Conservation (phyloP, 176 grass and related monocot genomes). For the Poa pratensis region DNA sequence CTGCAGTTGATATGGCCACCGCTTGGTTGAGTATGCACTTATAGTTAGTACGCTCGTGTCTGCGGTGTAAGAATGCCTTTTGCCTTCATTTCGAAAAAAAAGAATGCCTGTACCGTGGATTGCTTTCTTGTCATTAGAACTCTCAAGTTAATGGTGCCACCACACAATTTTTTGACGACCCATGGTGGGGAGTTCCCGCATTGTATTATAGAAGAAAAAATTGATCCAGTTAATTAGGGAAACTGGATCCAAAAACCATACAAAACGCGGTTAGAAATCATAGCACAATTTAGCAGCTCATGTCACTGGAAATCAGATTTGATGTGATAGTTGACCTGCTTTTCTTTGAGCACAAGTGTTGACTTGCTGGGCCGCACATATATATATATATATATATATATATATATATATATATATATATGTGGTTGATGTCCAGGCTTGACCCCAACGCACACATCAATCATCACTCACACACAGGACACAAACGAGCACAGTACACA, state of each 20-base stretch:
- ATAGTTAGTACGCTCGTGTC: neutral
- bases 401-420: too few species aligned
- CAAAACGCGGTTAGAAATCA: too few species aligned
- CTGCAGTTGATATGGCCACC: neutral
- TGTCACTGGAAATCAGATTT: neutral
- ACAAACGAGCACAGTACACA: neutral
- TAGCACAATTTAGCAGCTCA: neutral
- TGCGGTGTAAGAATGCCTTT: neutral
- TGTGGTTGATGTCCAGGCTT: conserved; percentile 1
- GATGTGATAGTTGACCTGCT: neutral
- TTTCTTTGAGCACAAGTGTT: neutral
- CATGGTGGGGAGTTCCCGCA: too few species aligned
- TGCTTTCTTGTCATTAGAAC: neutral
- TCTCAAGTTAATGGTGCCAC: neutral
- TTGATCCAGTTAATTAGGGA: too few species aligned
- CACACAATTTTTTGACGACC: neutral
- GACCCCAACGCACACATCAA: neutral
- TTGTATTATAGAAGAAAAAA: too few species aligned
- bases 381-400: neutral
- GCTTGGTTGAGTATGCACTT: neutral
- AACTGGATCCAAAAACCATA: too few species aligned
- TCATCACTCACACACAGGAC: neutral
- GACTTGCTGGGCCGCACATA: neutral
- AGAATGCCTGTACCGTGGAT: neutral
- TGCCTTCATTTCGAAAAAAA: too few species aligned